Evolutionary conservation across 2,329 filamentous ascomycete genomes (phyloP).

Genomic region (Monilinia vaccinii-corymbosi): DNA sequence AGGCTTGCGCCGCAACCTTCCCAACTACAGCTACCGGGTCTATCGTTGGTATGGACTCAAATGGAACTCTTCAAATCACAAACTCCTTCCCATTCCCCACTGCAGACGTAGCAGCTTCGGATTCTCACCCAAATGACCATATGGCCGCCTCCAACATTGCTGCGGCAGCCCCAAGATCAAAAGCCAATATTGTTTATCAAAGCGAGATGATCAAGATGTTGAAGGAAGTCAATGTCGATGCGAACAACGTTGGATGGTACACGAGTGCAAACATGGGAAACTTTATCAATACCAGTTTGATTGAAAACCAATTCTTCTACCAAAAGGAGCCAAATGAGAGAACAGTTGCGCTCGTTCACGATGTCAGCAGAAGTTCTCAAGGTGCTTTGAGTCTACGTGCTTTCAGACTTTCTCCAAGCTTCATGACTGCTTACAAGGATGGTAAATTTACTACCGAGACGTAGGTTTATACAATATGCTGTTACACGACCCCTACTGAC

Average conservation of each 20-base stretch:
- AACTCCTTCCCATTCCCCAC: slow-evolving; percentile 93
- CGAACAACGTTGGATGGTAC: slow-evolving; percentile 98
- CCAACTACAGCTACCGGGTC: slow-evolving; percentile 84
- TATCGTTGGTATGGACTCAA: slow-evolving; percentile 86
- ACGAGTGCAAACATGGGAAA: slow-evolving; percentile 98
- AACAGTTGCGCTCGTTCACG: slow-evolving; percentile 84
- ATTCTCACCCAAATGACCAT: slow-evolving; percentile 63
- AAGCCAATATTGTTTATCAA: slow-evolving; percentile 82
- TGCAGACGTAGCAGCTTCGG: slow-evolving; percentile 59
- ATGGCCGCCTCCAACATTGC: slow-evolving; percentile 61
- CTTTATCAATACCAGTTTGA: slow-evolving; percentile 88
- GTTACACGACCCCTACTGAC: slow-evolving; percentile 11
- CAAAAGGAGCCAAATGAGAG: slow-evolving; percentile 84
- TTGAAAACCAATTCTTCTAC: slow-evolving; percentile 97
- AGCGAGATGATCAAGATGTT: slow-evolving; percentile 95
- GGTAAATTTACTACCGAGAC: slow-evolving; percentile 91
- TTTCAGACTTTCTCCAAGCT: slow-evolving; percentile 78
- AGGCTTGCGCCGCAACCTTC: slow-evolving; percentile 82
- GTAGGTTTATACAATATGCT: slow-evolving; percentile 43
- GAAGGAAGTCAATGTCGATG: slow-evolving; percentile 95
- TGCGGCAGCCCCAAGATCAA: slow-evolving; percentile 82
- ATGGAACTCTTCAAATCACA: slow-evolving; percentile 76
- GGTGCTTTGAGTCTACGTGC: slow-evolving; percentile 83
- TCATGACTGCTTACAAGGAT: slow-evolving; percentile 92
- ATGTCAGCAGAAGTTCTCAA: slow-evolving; percentile 90